Percentiles rank a stretch among this genome's conserved stretches.
These are phyloP conservation scores for Pinus taeda DNA, from an alignment of 75 land plant genomes.

Conservation along the genomic window DNA sequence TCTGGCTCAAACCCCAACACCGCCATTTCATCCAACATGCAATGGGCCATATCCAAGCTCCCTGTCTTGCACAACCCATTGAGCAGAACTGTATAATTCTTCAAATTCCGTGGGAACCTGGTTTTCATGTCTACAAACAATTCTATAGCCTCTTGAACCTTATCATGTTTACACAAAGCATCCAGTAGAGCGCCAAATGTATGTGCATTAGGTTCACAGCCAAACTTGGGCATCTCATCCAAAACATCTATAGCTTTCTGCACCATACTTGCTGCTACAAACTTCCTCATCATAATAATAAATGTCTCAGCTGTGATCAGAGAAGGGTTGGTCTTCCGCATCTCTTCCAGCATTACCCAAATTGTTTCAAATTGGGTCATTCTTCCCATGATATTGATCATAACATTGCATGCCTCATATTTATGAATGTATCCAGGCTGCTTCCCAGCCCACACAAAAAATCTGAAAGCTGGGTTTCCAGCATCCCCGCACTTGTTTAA, in stretches of 20 bases:
- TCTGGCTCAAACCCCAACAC: conserved; percentile 62
- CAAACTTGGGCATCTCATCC: conserved; percentile 72
- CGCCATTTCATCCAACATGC: conserved; percentile 52
- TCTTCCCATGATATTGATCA: conserved; percentile 38
- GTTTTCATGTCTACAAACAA: conserved; percentile 57
- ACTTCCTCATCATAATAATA: conserved; percentile 55
- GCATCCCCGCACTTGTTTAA: conserved; percentile 53
- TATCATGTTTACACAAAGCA: conserved; percentile 62
- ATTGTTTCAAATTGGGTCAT: conserved; percentile 52
- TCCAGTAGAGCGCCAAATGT: conserved; percentile 60
- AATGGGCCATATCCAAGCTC: conserved; percentile 61
- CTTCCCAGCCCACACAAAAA: conserved; percentile 53
- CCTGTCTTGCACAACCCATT: conserved; percentile 40
- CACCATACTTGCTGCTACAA: conserved; percentile 58
- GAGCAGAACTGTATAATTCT: conserved; percentile 41
- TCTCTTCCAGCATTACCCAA: conserved; percentile 56
- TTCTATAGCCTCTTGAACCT: conserved; percentile 51
- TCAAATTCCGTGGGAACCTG: conserved; percentile 42
- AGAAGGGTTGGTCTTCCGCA: conserved; percentile 34
- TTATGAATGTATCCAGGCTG: conserved; percentile 42
- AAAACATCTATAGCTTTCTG: conserved; percentile 55
- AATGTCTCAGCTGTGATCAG: conserved; percentile 43
- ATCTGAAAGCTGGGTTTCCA: conserved; percentile 51
- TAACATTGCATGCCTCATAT: conserved; percentile 24
- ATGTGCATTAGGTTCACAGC: conserved; percentile 40